These are phyloP conservation scores for Trebouxia sp. DNA, from an alignment of 139 green algal species.

Conservation along the genomic window DNA sequence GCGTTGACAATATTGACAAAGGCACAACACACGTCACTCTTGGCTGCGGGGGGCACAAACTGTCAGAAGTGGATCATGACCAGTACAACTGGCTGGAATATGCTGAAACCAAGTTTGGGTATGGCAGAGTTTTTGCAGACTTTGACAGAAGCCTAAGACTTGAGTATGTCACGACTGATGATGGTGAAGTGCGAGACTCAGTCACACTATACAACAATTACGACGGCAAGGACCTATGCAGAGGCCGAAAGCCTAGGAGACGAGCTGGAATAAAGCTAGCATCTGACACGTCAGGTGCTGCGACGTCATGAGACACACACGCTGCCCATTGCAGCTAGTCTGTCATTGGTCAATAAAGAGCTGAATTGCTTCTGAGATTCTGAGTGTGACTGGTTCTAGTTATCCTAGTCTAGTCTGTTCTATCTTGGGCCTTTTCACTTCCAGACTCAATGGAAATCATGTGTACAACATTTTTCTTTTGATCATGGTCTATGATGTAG, in stretches of 20 bases:
- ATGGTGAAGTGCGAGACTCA: not conserved
- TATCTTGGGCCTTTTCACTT: no score
- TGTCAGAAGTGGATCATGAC: conserved; percentile 49
- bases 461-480: no score
- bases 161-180: conserved; percentile 28
- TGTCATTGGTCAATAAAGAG: no score
- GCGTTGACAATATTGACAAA: conserved; percentile 33
- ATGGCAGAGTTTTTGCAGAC: conserved; percentile 41
- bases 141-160: conserved; percentile 33
- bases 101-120: conserved; percentile 36
- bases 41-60: conserved; percentile 58
- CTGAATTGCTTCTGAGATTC: no score
- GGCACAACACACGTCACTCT: conserved; percentile 63
- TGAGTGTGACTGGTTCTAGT: no score
- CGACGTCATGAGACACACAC: not conserved
- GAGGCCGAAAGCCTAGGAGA: not conserved
- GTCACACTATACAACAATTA: conserved; percentile 9
- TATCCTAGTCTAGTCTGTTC: no score
- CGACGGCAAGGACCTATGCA: not conserved
- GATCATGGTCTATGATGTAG: no score
- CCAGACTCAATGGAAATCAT: no score
- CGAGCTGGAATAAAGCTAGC: not conserved
- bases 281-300: not conserved
- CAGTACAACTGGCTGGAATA: conserved; percentile 61
- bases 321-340: not conserved